These are phyloP conservation scores for Tricholoma bakamatsutake DNA, from an alignment of 768 basidiomycete species.

Conservation along the genomic window DNA sequence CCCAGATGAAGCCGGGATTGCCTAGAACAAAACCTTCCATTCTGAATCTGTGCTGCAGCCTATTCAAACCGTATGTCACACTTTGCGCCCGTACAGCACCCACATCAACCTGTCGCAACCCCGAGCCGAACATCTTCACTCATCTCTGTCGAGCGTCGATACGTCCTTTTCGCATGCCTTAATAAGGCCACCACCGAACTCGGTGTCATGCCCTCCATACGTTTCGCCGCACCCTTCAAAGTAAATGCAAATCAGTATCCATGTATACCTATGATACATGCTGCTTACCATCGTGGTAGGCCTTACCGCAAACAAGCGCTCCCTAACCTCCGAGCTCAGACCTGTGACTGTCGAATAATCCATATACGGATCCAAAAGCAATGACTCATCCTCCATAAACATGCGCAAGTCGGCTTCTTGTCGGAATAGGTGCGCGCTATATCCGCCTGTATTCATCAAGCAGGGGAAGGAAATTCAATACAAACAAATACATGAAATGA, in stretches of 20 bases:
- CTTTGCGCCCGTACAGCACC: not conserved
- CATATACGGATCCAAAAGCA: constrained; percentile 61
- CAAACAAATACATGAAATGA: not conserved
- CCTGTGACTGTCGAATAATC: constrained; percentile 64
- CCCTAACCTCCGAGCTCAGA: constrained; percentile 70
- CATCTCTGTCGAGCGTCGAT: not conserved
- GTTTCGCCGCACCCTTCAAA: constrained; percentile 77
- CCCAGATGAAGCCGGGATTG: too few relatives aligned
- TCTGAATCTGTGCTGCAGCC: not conserved
- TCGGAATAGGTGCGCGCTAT: constrained; percentile 56
- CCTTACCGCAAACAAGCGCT: constrained; percentile 51
- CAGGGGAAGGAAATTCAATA: not conserved
- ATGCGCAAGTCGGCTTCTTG: constrained; percentile 71
- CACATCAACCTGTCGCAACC: not conserved
- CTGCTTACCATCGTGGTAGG: constrained; percentile 60
- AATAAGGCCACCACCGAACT: constrained; percentile 63
- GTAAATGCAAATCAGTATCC: not conserved
- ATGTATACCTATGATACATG: not conserved
- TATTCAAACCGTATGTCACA: not conserved
- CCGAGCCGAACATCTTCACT: not conserved
- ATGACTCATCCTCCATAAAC: constrained; percentile 72
- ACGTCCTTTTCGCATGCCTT: constrained; percentile 51
- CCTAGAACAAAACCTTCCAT: too few relatives aligned
- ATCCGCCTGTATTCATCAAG: constrained; percentile 40
- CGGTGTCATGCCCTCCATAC: constrained; percentile 94